Percentiles rank a stretch among this genome's conserved stretches.
Evolutionary conservation across 2,329 filamentous ascomycete species (phyloP).

Genomic region (Pestalotiopsis sp.): DNA sequence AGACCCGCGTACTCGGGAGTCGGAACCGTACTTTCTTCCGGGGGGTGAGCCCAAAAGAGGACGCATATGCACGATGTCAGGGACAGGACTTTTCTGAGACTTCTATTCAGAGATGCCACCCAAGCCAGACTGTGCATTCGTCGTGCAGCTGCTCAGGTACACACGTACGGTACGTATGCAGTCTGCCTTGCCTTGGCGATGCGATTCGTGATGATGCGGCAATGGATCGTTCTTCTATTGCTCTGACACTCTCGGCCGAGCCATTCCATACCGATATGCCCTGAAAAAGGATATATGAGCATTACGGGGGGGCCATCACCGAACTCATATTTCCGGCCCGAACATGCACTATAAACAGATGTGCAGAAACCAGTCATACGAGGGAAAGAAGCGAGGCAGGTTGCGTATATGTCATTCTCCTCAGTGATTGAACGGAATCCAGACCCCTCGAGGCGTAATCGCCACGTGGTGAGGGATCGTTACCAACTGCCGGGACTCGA

Average conservation of each 20-base stretch:
- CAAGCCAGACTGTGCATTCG: not conserved
- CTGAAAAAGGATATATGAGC: too few species aligned
- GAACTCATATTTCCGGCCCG: not conserved
- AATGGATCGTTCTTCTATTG: too few species aligned
- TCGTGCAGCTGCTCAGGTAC: not conserved
- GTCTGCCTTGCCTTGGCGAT: too few species aligned
- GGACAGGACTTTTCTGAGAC: not conserved
- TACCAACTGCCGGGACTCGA: not conserved
- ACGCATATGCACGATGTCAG: not conserved
- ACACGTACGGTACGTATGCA: not conserved
- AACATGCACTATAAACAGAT: not conserved
- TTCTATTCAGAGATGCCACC: too few species aligned
- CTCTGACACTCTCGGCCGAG: too few species aligned
- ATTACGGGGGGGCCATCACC: too few species aligned
- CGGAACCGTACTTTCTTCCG: not conserved
- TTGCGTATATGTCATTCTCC: not conserved
- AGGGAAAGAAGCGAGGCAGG: not conserved
- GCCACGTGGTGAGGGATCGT: not conserved
- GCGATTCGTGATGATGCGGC: too few species aligned
- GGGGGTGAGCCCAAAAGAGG: not conserved
- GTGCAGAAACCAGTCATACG: not conserved
- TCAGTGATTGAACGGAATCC: not conserved
- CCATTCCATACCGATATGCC: too few species aligned
- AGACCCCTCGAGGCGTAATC: not conserved
- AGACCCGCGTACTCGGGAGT: not conserved